Conservation (phyloP, 306 rosid genomes). For the Gillenia trifoliata region DNA sequence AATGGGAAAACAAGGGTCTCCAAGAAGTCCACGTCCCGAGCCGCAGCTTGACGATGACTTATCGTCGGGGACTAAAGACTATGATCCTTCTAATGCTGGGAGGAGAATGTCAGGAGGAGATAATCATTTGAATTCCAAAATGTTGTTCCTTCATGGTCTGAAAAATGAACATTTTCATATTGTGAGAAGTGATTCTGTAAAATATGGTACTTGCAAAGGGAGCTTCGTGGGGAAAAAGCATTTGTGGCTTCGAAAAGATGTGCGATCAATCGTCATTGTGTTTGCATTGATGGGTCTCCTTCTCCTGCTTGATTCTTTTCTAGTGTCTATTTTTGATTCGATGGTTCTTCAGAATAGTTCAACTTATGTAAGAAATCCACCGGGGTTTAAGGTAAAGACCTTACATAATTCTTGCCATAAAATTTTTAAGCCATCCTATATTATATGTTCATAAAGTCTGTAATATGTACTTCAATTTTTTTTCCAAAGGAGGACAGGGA, state of each 20-base stretch:
- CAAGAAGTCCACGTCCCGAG: slow-evolving; percentile 43
- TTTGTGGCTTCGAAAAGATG: slow-evolving; percentile 56
- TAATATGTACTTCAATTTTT: not conserved
- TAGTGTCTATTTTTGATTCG: slow-evolving; percentile 58
- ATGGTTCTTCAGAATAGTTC: slow-evolving; percentile 33
- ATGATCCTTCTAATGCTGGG: slow-evolving; percentile 41
- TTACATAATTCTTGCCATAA: not conserved
- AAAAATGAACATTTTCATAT: slow-evolving; percentile 43
- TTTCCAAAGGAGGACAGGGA: slow-evolving; percentile 28
- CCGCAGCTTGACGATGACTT: slow-evolving; percentile 17
- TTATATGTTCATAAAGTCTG: not conserved
- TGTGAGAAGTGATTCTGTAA: slow-evolving; percentile 44
- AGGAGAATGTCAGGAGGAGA: slow-evolving; percentile 51
- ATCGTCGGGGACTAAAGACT: slow-evolving; percentile 44
- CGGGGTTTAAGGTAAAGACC: slow-evolving; percentile 9
- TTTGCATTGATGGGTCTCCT: slow-evolving; percentile 58
- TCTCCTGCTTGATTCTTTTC: slow-evolving; percentile 66
- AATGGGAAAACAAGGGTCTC: slow-evolving; percentile 50
- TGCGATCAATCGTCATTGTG: slow-evolving; percentile 49
- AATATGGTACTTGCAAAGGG: slow-evolving; percentile 51
- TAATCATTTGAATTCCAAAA: slow-evolving; percentile 48
- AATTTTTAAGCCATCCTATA: not conserved
- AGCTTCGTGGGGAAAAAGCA: slow-evolving; percentile 46
- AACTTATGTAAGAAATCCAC: slow-evolving; percentile 32
- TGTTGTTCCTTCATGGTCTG: slow-evolving; percentile 40